These are phyloP conservation scores for Pseudocercospora fuligena DNA, from an alignment of 2,329 filamentous ascomycete genomes.

Conservation along the genomic window DNA sequence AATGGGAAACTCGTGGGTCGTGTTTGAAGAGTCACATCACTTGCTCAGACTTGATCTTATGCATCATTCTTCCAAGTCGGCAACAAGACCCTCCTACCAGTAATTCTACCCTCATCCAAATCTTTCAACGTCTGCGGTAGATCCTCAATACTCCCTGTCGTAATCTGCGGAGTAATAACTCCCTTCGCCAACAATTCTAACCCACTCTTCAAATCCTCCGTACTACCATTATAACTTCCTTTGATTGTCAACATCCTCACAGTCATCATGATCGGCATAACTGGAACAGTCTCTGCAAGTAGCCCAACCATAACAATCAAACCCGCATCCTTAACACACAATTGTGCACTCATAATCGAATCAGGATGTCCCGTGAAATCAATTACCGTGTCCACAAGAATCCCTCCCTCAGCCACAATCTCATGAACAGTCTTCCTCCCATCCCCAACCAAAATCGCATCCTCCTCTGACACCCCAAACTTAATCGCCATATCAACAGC, in stretches of 20 bases:
- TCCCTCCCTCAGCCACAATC: conserved; percentile 23
- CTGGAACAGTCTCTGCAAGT: conserved; percentile 20
- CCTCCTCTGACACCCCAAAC: conserved; percentile 39
- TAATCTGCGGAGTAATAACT: conserved; percentile 43
- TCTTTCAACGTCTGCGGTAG: conserved; percentile 44
- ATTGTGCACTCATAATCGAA: conserved; percentile 29
- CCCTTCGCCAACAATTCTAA: conserved; percentile 44
- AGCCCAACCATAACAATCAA: conserved; percentile 32
- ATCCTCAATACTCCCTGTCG: conserved; percentile 40
- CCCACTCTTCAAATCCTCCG: conserved; percentile 45
- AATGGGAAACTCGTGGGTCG: too few species aligned
- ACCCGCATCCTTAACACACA: conserved; percentile 26
- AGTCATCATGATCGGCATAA: conserved; percentile 23
- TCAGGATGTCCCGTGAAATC: conserved; percentile 34
- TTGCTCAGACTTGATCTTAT: too few species aligned
- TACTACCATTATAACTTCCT: conserved; percentile 49
- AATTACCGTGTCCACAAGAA: conserved; percentile 31
- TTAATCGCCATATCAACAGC: conserved; percentile 38
- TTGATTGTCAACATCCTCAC: conserved; percentile 30
- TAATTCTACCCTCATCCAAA: conserved; percentile 43
- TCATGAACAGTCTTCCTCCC: conserved; percentile 20
- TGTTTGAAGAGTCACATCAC: too few species aligned
- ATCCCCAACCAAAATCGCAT: conserved; percentile 32
- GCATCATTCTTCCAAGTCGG: conserved; percentile 31
- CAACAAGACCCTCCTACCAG: conserved; percentile 36